These are phyloP conservation scores for Rhizopogon sp. DNA, from an alignment of 768 basidiomycete genomes.

Conservation along the genomic window DNA sequence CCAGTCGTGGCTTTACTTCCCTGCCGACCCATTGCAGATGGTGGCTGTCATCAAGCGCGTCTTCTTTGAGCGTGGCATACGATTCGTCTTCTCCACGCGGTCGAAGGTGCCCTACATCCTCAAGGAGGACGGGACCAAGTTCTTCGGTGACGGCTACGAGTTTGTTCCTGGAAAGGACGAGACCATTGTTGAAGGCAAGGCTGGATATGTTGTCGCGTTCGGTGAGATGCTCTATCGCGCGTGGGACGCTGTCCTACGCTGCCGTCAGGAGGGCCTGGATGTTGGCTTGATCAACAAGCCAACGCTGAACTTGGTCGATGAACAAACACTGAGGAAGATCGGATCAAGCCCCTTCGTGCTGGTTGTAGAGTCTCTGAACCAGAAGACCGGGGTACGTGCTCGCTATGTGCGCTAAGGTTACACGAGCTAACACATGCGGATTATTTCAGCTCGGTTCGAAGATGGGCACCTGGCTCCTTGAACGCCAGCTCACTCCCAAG, in stretches of 20 bases:
- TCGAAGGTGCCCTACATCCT: constrained; percentile 87
- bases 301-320: constrained; percentile 79
- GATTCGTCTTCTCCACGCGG: constrained; percentile 87
- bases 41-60: constrained; percentile 66
- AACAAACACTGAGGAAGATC: constrained; percentile 68
- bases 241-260: constrained; percentile 76
- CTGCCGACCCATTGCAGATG: constrained; percentile 82
- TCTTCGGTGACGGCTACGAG: constrained; percentile 66
- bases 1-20: constrained; percentile 82
- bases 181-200: constrained; percentile 68
- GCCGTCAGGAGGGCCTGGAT: constrained; percentile 66
- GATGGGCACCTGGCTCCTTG: constrained; percentile 82
- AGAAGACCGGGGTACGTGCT: constrained; percentile 70
- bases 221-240: constrained; percentile 86
- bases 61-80: constrained; percentile 78
- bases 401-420: too few species aligned
- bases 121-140: constrained; percentile 63
- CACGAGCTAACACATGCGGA: background rate
- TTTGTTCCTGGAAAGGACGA: constrained; percentile 87
- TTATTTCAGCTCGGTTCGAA: constrained; percentile 61
- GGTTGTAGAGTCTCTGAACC: constrained; percentile 81
- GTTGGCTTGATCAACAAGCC: constrained; percentile 88
- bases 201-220: constrained; percentile 80
- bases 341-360: constrained; percentile 75
- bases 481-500: constrained; percentile 73